These are phyloP conservation scores for Penicillium ucsense DNA, from an alignment of 495 filamentous ascomycete genomes.

Conservation along the genomic window DNA sequence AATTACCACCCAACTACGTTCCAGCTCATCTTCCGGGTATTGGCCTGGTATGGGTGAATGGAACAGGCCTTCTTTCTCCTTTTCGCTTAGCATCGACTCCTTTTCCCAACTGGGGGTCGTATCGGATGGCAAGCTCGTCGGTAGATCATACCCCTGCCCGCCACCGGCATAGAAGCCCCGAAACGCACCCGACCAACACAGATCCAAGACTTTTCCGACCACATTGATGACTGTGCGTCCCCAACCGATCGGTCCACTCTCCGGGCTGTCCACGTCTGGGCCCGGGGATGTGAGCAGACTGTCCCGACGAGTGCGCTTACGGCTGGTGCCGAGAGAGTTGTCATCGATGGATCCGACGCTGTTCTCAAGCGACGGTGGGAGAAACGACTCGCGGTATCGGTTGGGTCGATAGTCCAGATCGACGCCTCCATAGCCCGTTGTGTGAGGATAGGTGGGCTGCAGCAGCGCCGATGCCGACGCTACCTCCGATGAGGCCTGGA, in stretches of 20 bases:
- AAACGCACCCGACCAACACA: slow-evolving; percentile 66
- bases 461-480: slow-evolving; percentile 38
- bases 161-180: slow-evolving; percentile 79
- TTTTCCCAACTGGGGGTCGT: slow-evolving; percentile 20
- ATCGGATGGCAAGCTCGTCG: slow-evolving; percentile 6
- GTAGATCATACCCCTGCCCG: slow-evolving; percentile 55
- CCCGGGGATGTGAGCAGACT: slow-evolving; percentile 15
- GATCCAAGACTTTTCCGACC: slow-evolving; percentile 72
- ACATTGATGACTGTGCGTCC: slow-evolving; percentile 43
- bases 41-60: slow-evolving; percentile 18
- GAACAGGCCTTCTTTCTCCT: slow-evolving; percentile 14
- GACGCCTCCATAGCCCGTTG: slow-evolving; percentile 49
- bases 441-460: slow-evolving; percentile 47
- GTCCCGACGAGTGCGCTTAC: slow-evolving; percentile 35
- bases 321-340: slow-evolving; percentile 18
- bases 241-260: slow-evolving; percentile 25
- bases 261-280: slow-evolving; percentile 12
- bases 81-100: slow-evolving; percentile 1
- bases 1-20: slow-evolving; percentile 71
- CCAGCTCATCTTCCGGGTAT: slow-evolving; percentile 44
- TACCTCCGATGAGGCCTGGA: slow-evolving; percentile 15
- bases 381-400: slow-evolving; percentile 34
- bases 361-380: slow-evolving; percentile 22
- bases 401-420: slow-evolving; percentile 38
- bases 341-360: slow-evolving; percentile 19